These are phyloP conservation scores for Oenanthe sinensis DNA, from an alignment of 129 eudicot species.

Conservation along the genomic window DNA sequence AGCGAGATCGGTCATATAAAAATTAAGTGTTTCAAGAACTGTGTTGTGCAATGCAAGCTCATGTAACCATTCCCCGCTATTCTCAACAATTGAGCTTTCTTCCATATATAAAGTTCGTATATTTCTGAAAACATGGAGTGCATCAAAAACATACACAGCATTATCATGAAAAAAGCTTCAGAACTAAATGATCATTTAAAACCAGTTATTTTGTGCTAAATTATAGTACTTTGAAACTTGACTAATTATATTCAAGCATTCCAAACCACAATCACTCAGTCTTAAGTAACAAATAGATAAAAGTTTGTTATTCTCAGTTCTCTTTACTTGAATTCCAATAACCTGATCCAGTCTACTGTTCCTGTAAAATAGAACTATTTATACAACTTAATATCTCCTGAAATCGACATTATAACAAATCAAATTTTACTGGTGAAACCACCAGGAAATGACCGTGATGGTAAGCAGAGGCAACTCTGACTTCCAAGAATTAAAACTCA, in stretches of 20 bases:
- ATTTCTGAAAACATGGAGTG: constrained; percentile 33
- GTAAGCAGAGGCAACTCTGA: not conserved
- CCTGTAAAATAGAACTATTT: not conserved
- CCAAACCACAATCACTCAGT: not conserved
- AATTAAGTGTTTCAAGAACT: constrained; percentile 58
- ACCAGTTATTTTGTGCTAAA: not conserved
- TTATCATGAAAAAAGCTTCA: not conserved
- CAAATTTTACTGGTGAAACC: not conserved
- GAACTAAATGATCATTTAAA: not conserved
- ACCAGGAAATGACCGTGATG: not conserved
- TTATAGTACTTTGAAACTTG: not conserved
- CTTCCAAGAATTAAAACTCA: not conserved
- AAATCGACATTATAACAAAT: not conserved
- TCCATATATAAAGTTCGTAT: constrained; percentile 55
- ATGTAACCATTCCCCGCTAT: constrained; percentile 69
- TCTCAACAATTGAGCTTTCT: constrained; percentile 52
- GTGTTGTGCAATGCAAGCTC: constrained; percentile 72
- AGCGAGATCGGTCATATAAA: constrained; percentile 65
- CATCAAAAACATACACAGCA: not conserved
- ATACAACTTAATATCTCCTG: not conserved
- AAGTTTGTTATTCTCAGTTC: not conserved
- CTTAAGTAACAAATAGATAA: not conserved
- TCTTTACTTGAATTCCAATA: not conserved
- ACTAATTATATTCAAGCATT: not conserved
- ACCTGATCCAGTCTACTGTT: not conserved